Evolutionary conservation across 345 rosid species (phyloP).

Genomic region (Lumnitzera littorea): DNA sequence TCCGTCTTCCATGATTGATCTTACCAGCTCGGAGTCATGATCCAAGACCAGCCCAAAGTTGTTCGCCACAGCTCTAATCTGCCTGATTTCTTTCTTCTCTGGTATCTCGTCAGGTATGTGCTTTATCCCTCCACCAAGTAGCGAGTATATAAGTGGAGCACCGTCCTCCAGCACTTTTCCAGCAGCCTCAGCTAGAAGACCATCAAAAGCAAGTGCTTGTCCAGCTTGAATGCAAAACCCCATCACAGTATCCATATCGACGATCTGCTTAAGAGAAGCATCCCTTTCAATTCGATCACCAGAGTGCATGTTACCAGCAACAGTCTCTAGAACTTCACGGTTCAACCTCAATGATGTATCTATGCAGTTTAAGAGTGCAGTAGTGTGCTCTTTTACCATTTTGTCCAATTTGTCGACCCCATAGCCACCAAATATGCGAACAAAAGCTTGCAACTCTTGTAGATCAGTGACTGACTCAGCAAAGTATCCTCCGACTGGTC

Average conservation of each 20-base stretch:
- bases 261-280: slow-evolving; percentile 65
- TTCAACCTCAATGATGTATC: slow-evolving; percentile 87
- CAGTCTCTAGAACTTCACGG: slow-evolving; percentile 74
- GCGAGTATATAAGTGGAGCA: slow-evolving; percentile 74
- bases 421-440: slow-evolving; percentile 86
- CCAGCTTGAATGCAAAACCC: slow-evolving; percentile 98
- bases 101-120: slow-evolving; percentile 88
- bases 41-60: slow-evolving; percentile 43
- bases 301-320: slow-evolving; percentile 92
- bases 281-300: slow-evolving; percentile 92
- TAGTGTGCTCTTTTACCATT: slow-evolving; percentile 95
- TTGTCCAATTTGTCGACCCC: slow-evolving; percentile 88
- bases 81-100: slow-evolving; percentile 77
- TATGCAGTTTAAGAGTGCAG: slow-evolving; percentile 89
- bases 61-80: slow-evolving; percentile 74
- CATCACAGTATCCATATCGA: slow-evolving; percentile 86
- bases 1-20: slow-evolving; percentile 85
- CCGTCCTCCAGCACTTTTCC: slow-evolving; percentile 84
- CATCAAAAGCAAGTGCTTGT: slow-evolving; percentile 89
- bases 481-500: slow-evolving; percentile 99
- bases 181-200: slow-evolving; percentile 89
- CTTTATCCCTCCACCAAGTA: slow-evolving; percentile 65
- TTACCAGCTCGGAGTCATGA: slow-evolving; percentile 98
- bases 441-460: slow-evolving; percentile 76
- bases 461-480: slow-evolving; percentile 96